Base-by-base conservation (phyloP, 257 asterid species). In the Ophiorrhiza pumila region DNA sequence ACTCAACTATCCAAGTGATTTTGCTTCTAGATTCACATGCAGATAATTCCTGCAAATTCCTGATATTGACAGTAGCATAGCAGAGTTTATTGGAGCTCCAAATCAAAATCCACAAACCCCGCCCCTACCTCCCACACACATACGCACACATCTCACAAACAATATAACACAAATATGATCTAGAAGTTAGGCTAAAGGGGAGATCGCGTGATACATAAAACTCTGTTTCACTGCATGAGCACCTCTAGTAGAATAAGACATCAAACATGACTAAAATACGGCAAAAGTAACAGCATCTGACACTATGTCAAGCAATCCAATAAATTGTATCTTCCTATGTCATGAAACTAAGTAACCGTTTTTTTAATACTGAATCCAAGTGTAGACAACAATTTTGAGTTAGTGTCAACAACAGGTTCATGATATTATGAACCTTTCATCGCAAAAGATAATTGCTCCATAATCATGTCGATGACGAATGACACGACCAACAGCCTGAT, bases 401-500 rank as follows among this genome's bases (percentile, higher is more conserved):
- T 69, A 56, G 43, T 64, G 65, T 66, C 43, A 72, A 65, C 65
- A 72, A 18, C 47, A 68, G 69, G 56, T 43, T 37, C 70, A 65
- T 67, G 56, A 71, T 20, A 60, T 34, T 41, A 59, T 73, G 34
- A 42, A 91, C 99, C 98, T 95, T 81, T 95, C 99, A 80, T 95
- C 98, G 42, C 98, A 95, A 83, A 92, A 86, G 71, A 95, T 88
- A 69, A 95, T 90, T 71, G 99, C 99, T 78, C 99, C 98, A 77
- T 88, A 95, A 89, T 95, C 99, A 89, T 92, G 91, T 76, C 71
- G 87, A 82, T 95, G 99, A 77, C 99, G 99, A 78, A 95, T 92
- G 79, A 95, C 98, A 64, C 99, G 98, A 64, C 99, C 99, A 34
- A 95, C 96, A 64, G 99, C 98, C 92, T 95, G 99, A 86, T 95